phyloP scores from a whole-genome alignment of 345 rosid species.

The Isatis tinctoria region DNA sequence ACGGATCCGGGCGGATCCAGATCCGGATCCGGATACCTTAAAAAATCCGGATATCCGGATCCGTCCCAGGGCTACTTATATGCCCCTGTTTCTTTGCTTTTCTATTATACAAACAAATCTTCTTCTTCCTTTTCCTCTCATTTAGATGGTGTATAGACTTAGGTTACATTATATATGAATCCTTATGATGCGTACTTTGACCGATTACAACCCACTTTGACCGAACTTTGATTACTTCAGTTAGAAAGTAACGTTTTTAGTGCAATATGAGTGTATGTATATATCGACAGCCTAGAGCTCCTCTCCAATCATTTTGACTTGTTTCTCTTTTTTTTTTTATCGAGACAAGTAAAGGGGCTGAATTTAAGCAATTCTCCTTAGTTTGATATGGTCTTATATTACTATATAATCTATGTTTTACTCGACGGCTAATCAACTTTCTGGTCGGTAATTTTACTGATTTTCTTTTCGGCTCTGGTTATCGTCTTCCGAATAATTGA shows the following conservation, averaged over 20 bases:
- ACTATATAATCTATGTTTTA: not conserved
- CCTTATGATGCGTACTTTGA: conserved; percentile 22
- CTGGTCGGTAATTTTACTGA: not conserved
- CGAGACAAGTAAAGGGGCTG: not conserved
- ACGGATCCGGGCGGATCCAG: no score
- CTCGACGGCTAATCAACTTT: not conserved
- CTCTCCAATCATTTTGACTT: not conserved
- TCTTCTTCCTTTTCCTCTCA: not conserved
- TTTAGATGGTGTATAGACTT: conserved; percentile 10
- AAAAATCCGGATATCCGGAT: no score
- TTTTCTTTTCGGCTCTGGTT: not conserved
- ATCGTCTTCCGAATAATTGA: not conserved
- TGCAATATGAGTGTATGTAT: not conserved
- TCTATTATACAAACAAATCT: conserved; percentile 9
- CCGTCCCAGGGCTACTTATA: no score
- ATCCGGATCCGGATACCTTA: no score
- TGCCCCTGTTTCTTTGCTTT: conserved; percentile 15
- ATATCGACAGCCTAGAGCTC: not conserved
- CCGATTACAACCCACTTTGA: conserved; percentile 20
- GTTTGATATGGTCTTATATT: not conserved
- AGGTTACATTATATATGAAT: conserved; percentile 5
- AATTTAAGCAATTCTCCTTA: not conserved
- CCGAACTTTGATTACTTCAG: conserved; percentile 25
- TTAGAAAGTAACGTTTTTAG: conserved; percentile 12
- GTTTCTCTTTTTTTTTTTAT: not conserved